A percentile compares a stretch with the other conserved stretches of the same genome.
Conservation (phyloP, 1,139 yeast genomes). For the Meyerozyma carpophila region DNA sequence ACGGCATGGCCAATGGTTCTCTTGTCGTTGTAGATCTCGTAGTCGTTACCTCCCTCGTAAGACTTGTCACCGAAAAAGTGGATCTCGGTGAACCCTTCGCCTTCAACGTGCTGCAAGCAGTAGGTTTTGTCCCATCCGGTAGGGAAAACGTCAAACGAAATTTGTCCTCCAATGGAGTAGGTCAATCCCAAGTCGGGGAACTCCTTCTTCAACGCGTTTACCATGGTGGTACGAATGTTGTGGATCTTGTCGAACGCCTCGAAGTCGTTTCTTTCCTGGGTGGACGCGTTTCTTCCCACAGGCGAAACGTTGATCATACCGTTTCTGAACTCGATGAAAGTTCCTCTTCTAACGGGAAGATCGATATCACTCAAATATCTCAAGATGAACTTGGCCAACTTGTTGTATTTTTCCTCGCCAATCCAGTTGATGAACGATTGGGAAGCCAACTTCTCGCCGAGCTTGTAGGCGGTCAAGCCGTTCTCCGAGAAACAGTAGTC, state of each 20-base stretch:
- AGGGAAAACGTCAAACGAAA: slow-evolving; percentile 98
- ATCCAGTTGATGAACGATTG: slow-evolving; percentile 94
- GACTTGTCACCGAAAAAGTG: slow-evolving; percentile 99
- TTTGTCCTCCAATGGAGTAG: slow-evolving; percentile 98
- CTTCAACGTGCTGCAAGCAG: slow-evolving; percentile 86
- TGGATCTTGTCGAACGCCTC: slow-evolving; percentile 77
- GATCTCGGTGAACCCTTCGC: slow-evolving; percentile 77
- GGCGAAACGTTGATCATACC: slow-evolving; percentile 99
- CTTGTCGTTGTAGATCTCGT: slow-evolving; percentile 84
- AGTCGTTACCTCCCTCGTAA: slow-evolving; percentile 97
- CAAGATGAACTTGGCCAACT: slow-evolving; percentile 78
- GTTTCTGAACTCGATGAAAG: slow-evolving; percentile 96
- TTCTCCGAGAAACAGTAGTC: slow-evolving; percentile 97
- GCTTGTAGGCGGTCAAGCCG: slow-evolving; percentile 95
- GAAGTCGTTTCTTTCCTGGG: slow-evolving; percentile 86
- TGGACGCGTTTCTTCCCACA: slow-evolving; percentile 95
- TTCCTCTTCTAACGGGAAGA: slow-evolving; percentile 93
- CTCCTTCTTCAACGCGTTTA: slow-evolving; percentile 72
- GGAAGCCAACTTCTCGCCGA: slow-evolving; percentile 80
- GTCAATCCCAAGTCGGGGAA: slow-evolving; percentile 84
- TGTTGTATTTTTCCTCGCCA: slow-evolving; percentile 92
- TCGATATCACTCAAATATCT: slow-evolving; percentile 81
- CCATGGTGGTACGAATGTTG: slow-evolving; percentile 78
- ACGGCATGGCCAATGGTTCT: slow-evolving; percentile 97
- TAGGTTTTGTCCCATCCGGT: slow-evolving; percentile 99